Conservation (phyloP, 306 rosid genomes). For the Sechiopsis laciniata region DNA sequence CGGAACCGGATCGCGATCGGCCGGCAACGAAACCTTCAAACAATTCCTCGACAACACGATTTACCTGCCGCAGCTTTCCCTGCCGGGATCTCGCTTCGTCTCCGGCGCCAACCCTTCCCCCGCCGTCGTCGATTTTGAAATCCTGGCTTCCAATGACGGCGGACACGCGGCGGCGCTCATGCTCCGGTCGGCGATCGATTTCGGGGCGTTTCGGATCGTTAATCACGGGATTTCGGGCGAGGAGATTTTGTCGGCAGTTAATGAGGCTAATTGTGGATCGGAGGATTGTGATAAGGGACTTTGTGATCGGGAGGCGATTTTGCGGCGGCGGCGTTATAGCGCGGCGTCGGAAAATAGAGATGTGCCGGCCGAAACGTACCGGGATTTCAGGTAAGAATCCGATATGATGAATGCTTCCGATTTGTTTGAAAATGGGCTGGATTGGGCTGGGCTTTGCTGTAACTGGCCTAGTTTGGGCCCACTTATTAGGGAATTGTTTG, state of each 20-base stretch:
- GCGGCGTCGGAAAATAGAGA: constrained; percentile 25
- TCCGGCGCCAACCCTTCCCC: constrained; percentile 21
- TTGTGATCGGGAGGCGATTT: constrained; percentile 32
- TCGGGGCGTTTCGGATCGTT: constrained; percentile 53
- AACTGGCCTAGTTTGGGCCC: constrained; percentile 9
- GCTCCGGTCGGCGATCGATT: constrained; percentile 36
- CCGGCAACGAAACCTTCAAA: constrained; percentile 47
- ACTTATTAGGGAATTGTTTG: not conserved
- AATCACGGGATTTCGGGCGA: constrained; percentile 48
- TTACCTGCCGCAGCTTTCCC: constrained; percentile 42
- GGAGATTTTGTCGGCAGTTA: constrained; percentile 35
- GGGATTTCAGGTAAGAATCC: constrained; percentile 46
- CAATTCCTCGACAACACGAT: constrained; percentile 44
- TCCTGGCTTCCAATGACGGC: constrained; percentile 19
- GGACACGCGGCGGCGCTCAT: constrained; percentile 24
- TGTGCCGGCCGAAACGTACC: constrained; percentile 25
- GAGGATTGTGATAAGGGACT: constrained; percentile 11
- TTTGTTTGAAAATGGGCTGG: not conserved
- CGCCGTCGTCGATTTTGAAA: constrained; percentile 42
- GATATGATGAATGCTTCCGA: not conserved
- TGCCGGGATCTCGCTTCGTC: constrained; percentile 32
- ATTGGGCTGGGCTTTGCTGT: not conserved
- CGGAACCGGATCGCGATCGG: constrained; percentile 59
- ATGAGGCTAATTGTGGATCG: constrained; percentile 34
- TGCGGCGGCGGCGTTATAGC: constrained; percentile 28